A percentile compares a stretch with the other conserved stretches of the same genome.
Conservation (phyloP, 1,139 yeast genomes). For the Zygosaccharomyces sapae region DNA sequence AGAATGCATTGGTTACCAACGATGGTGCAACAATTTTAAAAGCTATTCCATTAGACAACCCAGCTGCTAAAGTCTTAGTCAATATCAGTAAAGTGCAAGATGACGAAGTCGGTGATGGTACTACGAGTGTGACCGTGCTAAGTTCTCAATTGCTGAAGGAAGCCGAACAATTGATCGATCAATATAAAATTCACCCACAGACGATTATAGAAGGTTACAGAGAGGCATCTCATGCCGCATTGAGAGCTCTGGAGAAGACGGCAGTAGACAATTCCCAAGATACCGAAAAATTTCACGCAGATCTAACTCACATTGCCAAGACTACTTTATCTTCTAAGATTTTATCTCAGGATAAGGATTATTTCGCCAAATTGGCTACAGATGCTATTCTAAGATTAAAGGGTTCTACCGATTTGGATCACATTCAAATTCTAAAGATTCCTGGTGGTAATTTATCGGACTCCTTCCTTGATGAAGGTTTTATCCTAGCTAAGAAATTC, state of each 20-base stretch:
- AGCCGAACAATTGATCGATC: constrained; percentile 89
- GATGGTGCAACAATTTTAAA: constrained; percentile 98
- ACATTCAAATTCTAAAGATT: constrained; percentile 89
- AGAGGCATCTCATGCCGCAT: constrained; percentile 79
- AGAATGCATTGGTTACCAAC: constrained; percentile 78
- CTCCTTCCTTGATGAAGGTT: constrained; percentile 93
- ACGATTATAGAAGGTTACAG: constrained; percentile 95
- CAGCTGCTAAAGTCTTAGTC: constrained; percentile 96
- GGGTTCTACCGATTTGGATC: constrained; percentile 92
- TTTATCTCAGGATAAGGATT: constrained; percentile 87
- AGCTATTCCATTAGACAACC: constrained; percentile 92
- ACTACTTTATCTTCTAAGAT: constrained; percentile 93
- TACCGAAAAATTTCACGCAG: constrained; percentile 63
- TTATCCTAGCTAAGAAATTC: constrained; percentile 82
- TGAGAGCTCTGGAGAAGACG: constrained; percentile 68
- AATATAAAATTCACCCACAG: constrained; percentile 90
- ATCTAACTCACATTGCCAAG: constrained; percentile 79
- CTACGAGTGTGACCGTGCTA: constrained; percentile 95
- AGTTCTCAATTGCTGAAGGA: constrained; percentile 90
- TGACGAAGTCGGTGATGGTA: constrained; percentile 98
- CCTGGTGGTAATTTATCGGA: constrained; percentile 90
- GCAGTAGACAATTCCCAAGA: constrained; percentile 73
- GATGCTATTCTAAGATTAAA: constrained; percentile 89
- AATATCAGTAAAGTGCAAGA: constrained; percentile 96
- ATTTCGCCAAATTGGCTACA: constrained; percentile 85